Conservation (phyloP, 1,139 yeast species). For the Williopsis jadinii region DNA sequence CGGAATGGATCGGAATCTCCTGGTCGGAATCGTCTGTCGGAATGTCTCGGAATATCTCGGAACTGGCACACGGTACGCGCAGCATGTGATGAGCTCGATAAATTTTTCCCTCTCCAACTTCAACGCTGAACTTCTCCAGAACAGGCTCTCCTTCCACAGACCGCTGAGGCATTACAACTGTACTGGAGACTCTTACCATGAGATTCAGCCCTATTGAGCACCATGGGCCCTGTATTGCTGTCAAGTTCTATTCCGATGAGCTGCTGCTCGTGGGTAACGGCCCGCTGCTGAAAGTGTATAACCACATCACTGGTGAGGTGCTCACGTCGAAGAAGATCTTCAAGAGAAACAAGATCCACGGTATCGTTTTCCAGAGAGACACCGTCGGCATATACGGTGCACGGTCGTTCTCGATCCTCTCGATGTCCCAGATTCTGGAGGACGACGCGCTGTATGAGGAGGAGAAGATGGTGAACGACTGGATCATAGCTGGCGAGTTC, state of each 20-base stretch:
- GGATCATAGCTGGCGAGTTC: constrained; percentile 65
- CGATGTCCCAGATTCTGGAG: constrained; percentile 25
- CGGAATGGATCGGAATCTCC: too few relatives aligned
- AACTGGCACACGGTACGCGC: not conserved
- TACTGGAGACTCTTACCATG: too few relatives aligned
- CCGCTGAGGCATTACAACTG: too few relatives aligned
- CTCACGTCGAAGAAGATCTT: constrained; percentile 44
- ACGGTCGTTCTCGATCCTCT: constrained; percentile 50
- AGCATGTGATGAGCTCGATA: not conserved
- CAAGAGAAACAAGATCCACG: constrained; percentile 71
- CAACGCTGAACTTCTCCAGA: not conserved
- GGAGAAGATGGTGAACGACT: constrained; percentile 60
- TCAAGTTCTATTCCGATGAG: constrained; percentile 24
- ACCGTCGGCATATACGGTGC: constrained; percentile 59
- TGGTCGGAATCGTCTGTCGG: too few relatives aligned
- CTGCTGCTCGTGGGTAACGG: constrained; percentile 69
- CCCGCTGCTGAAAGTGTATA: constrained; percentile 51
- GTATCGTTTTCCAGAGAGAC: constrained; percentile 39
- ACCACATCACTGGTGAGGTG: constrained; percentile 34
- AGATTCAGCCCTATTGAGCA: constrained; percentile 27
- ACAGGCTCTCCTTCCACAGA: too few relatives aligned
- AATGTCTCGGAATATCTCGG: too few relatives aligned
- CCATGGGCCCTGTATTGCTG: constrained; percentile 38
- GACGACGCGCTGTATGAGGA: constrained; percentile 16
- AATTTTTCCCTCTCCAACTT: not conserved